Percentiles rank a stretch among this genome's conserved stretches.
Conservation (phyloP, 345 rosid species). For the Erysimum cheiranthoides region DNA sequence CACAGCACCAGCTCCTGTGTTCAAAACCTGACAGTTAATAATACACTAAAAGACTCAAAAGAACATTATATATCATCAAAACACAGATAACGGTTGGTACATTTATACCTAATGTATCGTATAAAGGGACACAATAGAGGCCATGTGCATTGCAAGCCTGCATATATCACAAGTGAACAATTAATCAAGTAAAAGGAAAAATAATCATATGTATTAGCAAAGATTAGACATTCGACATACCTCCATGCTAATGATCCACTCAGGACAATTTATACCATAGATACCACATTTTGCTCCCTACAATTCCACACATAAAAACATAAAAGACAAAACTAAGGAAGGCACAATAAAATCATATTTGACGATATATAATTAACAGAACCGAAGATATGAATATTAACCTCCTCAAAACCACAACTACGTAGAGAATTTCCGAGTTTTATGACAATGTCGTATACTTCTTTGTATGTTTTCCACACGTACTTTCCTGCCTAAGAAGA, state of each 20-base stretch:
- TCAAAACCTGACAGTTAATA: slow-evolving; percentile 15
- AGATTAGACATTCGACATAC: slow-evolving; percentile 38
- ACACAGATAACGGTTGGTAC: background rate
- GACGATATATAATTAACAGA: background rate
- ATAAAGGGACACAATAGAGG: slow-evolving; percentile 81
- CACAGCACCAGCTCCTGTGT: slow-evolving; percentile 79
- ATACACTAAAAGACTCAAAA: slow-evolving; percentile 9
- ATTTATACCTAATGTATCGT: slow-evolving; percentile 77
- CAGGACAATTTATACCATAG: slow-evolving; percentile 74
- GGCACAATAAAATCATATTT: background rate
- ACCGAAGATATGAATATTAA: slow-evolving; percentile 9
- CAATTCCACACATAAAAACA: slow-evolving; percentile 18
- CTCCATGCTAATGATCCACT: slow-evolving; percentile 97
- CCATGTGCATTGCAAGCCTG: slow-evolving; percentile 96
- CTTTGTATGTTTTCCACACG: slow-evolving; percentile 72
- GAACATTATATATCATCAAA: background rate
- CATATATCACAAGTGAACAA: slow-evolving; percentile 37
- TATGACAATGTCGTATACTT: slow-evolving; percentile 73
- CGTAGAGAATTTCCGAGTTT: slow-evolving; percentile 77
- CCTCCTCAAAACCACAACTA: slow-evolving; percentile 70
- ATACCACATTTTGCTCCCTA: slow-evolving; percentile 86
- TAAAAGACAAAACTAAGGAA: background rate
- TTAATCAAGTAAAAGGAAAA: background rate
- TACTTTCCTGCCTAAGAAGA: slow-evolving; percentile 69
- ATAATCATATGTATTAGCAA: slow-evolving; percentile 1